Conservation (phyloP, 306 rosid species). For the Arachis stenosperma region DNA sequence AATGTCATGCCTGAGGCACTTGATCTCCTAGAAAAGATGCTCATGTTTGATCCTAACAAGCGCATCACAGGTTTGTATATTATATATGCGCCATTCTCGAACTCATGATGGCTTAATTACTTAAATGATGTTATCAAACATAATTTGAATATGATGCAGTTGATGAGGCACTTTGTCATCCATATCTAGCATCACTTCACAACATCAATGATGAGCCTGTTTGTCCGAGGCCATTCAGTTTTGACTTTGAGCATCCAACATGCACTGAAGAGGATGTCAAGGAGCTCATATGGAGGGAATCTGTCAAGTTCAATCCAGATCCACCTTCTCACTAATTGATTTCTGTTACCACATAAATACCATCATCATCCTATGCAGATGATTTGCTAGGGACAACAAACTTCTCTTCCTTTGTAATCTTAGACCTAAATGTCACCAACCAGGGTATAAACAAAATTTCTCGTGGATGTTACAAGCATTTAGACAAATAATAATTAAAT, state of each 20-base stretch:
- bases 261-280: conserved; percentile 94
- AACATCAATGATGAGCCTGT: conserved; percentile 81
- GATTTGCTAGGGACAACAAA: conserved; percentile 44
- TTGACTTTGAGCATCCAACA: conserved; percentile 89
- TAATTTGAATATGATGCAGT: conserved; percentile 51
- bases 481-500: conserved; percentile 39
- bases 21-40: conserved; percentile 96
- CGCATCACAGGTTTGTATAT: conserved; percentile 73
- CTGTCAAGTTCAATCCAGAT: conserved; percentile 92
- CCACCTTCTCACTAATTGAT: conserved; percentile 58
- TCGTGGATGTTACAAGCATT: conserved; percentile 41
- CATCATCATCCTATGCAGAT: conserved; percentile 33
- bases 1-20: conserved; percentile 79
- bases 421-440: conserved; percentile 37
- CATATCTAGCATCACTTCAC: conserved; percentile 83
- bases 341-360: no score
- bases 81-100: no score
- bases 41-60: conserved; percentile 88
- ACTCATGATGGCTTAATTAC: not conserved
- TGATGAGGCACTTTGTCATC: conserved; percentile 92
- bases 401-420: conserved; percentile 41
- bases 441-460: conserved; percentile 38
- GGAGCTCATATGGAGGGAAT: conserved; percentile 94
- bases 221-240: conserved; percentile 79
- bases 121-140: not conserved